Evolutionary conservation across 2,329 filamentous ascomycete species (phyloP).

Genomic region (Lasiodiplodia sp.): DNA sequence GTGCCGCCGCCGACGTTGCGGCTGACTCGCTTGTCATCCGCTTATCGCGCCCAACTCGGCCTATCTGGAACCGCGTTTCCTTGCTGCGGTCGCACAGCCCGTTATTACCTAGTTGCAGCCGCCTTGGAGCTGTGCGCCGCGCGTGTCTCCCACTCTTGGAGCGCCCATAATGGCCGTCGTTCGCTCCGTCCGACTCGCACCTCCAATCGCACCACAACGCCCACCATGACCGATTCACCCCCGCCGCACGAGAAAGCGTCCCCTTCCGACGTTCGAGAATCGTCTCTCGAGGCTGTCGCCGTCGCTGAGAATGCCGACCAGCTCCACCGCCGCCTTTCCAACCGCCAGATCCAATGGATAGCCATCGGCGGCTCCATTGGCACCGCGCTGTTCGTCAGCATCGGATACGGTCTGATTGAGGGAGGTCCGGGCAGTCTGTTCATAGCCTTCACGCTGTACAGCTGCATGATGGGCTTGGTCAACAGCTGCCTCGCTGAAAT

Average conservation of each 20-base stretch:
- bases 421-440: constrained; percentile 63
- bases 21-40: background rate
- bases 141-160: background rate
- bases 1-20: background rate
- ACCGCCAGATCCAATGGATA: constrained; percentile 51
- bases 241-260: constrained; percentile 8
- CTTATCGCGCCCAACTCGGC: background rate
- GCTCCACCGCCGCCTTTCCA: constrained; percentile 48
- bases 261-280: background rate
- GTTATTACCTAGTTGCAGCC: background rate
- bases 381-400: constrained; percentile 65
- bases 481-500: constrained; percentile 70
- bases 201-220: background rate
- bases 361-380: constrained; percentile 52
- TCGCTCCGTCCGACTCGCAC: background rate
- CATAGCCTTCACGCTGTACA: constrained; percentile 66
- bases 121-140: background rate
- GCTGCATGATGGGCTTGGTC: constrained; percentile 51
- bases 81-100: background rate
- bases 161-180: background rate
- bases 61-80: background rate
- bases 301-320: constrained; percentile 40
- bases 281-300: background rate
- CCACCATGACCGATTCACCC: background rate
- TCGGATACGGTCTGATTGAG: constrained; percentile 62